phyloP scores from a whole-genome alignment of 768 basidiomycete species.

The Leccinum arenicola region DNA sequence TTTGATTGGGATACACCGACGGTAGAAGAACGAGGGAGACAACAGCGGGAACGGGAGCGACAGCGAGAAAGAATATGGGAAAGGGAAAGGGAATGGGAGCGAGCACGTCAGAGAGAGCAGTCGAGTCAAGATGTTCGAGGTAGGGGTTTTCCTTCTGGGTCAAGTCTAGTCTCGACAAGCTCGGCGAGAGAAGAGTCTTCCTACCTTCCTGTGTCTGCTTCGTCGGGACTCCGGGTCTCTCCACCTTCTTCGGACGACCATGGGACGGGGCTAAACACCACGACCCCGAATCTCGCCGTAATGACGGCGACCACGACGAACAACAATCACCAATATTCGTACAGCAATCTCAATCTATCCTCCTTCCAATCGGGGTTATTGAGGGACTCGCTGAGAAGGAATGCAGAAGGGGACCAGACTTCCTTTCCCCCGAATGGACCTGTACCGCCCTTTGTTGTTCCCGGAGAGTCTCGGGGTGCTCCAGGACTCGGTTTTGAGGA shows the following conservation, averaged over 20 bases:
- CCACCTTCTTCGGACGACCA: slow-evolving; percentile 9
- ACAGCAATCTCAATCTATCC: slow-evolving; percentile 29
- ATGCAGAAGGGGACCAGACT: slow-evolving; percentile 21
- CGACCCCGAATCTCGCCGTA: background rate
- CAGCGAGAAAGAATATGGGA: slow-evolving; percentile 17
- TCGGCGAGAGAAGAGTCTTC: slow-evolving; percentile 19
- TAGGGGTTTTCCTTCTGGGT: slow-evolving; percentile 13
- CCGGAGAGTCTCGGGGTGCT: slow-evolving; percentile 11
- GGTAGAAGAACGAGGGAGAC: slow-evolving; percentile 10
- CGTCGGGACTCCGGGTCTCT: background rate
- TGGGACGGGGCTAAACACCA: slow-evolving; percentile 1
- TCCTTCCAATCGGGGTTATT: slow-evolving; percentile 34
- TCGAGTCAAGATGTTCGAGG: slow-evolving; percentile 14
- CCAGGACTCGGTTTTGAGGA: slow-evolving; percentile 20
- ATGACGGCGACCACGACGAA: slow-evolving; percentile 5
- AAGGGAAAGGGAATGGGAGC: slow-evolving; percentile 16
- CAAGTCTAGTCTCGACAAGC: slow-evolving; percentile 14
- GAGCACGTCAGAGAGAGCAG: slow-evolving; percentile 18
- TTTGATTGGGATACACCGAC: slow-evolving; percentile 20
- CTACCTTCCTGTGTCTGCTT: background rate
- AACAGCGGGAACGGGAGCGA: slow-evolving; percentile 3
- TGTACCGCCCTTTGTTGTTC: background rate
- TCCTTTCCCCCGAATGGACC: slow-evolving; percentile 12
- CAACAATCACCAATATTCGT: slow-evolving; percentile 23
- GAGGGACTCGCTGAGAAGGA: slow-evolving; percentile 31